Evolutionary conservation across 2,329 filamentous ascomycete species (phyloP), one percentile per base, ranked within the genome.

Genomic region (Triangularia setosa): DNA sequence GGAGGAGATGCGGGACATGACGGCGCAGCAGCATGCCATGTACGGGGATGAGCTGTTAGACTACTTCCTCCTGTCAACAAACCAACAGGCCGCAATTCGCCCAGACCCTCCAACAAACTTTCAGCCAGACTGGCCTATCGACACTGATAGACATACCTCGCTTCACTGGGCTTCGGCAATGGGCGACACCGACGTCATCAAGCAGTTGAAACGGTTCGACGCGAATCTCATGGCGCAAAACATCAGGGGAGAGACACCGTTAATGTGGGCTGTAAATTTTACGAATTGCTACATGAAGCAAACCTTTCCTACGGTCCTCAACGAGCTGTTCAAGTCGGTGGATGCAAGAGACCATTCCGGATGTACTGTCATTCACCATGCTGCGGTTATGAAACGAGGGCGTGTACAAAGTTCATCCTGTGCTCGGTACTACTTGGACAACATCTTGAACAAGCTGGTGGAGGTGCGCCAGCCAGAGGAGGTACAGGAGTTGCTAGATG

Each of bases 91-190:
- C 21, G 87, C 88, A 73, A 86, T 79, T 71, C 87, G 82, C 61
- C 93, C 93, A 1, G 87, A 92, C 66, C 93, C 94, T 2, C 95
- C 95, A 0, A 81, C 87, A 33, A 90, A 92, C 74, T 96, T 97
- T 72, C 89, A 96, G 73, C 88, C 96, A 5, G 90, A 99, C 76
- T 91, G 92, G 75, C 84, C 89, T n/a, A 97, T 99, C 67, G 95
- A 99, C 75, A 90, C 93, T 53, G 93, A 96, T 72, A 89, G 90
- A 9, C 93, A 98, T 73, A 96, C 93, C 2, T 93, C 94, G 5
- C 84, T 99, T 69, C 95, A 99, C 75, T 99, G 95, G 95, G 95
- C 93, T 18, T 93, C 92, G 61, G 92, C 95, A 24, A 99, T 99
- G 94, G 95, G 95, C 64, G 95, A 98, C 70, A 82, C 97, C 28